These are phyloP conservation scores for Paramecium pentaurelia DNA, from an alignment of 73 alveolate genomes.

Conservation along the genomic window DNA sequence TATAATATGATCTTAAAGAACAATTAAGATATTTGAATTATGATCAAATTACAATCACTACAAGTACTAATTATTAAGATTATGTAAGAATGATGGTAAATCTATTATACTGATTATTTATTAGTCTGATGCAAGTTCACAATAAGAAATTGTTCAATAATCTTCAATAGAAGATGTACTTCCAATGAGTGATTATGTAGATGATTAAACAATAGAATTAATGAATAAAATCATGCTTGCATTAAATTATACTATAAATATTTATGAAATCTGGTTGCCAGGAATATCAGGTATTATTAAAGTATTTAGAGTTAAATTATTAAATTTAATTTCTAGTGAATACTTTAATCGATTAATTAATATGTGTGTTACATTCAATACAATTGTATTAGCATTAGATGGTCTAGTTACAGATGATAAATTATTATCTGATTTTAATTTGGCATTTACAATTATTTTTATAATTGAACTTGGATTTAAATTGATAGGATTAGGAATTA, in stretches of 20 bases:
- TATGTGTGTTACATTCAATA: conserved; percentile 77
- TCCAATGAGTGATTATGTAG: neutral
- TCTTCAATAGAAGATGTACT: conserved; percentile 23
- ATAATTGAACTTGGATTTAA: conserved; percentile 89
- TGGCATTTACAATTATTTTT: conserved; percentile 83
- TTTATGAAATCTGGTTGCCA: conserved; percentile 12
- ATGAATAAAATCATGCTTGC: neutral
- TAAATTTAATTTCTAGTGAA: neutral
- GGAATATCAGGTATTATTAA: conserved; percentile 35
- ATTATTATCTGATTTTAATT: conserved; percentile 70
- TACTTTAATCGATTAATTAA: conserved; percentile 55
- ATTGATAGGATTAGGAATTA: conserved; percentile 88
- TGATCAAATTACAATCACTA: neutral
- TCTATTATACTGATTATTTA: neutral
- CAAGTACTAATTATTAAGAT: neutral
- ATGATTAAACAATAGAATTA: neutral
- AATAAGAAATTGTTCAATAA: neutral
- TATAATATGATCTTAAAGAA: neutral
- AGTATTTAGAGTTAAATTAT: neutral
- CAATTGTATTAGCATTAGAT: conserved; percentile 87
- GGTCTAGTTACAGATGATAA: conserved; percentile 75
- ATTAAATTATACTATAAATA: neutral
- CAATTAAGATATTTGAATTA: neutral
- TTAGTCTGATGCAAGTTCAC: neutral
- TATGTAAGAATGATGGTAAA: neutral